A percentile compares a stretch with the other conserved stretches of the same genome.
Evolutionary conservation across 495 filamentous ascomycete species (phyloP).

Genomic region (Neurospora africana): DNA sequence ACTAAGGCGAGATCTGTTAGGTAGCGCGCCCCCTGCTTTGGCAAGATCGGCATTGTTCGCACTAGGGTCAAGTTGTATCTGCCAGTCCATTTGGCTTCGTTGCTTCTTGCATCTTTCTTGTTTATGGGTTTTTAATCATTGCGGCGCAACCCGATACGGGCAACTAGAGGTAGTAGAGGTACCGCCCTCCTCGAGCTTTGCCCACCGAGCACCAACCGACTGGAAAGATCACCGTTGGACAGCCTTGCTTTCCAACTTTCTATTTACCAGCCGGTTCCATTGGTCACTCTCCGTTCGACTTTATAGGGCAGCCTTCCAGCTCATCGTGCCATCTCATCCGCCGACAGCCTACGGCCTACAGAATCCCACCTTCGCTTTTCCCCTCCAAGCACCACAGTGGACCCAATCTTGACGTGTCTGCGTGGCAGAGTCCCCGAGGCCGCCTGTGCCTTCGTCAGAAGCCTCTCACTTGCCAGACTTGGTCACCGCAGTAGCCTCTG

Average conservation of each 20-base stretch:
- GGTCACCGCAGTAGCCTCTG: neutral
- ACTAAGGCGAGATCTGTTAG: neutral
- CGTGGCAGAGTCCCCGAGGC: neutral
- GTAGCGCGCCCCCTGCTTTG: neutral
- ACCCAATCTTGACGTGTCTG: neutral
- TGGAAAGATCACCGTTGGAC: neutral
- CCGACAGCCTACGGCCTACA: neutral
- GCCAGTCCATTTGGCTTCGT: neutral
- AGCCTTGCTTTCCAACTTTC: neutral
- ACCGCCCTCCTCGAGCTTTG: neutral
- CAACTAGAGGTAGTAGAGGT: too few relatives aligned
- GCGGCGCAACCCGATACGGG: neutral
- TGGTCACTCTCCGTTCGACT: neutral
- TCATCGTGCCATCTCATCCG: neutral
- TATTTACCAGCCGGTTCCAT: neutral
- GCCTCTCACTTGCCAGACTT: neutral
- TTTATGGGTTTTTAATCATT: neutral
- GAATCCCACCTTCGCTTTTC: neutral
- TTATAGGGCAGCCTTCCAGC: neutral
- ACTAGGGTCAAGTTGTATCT: too few relatives aligned
- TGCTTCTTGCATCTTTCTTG: neutral
- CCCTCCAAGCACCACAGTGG: neutral
- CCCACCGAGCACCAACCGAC: neutral
- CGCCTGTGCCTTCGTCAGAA: neutral
- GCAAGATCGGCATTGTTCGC: neutral